Evolutionary conservation across 306 rosid genomes (phyloP).

Genomic region (Inga laurina): DNA sequence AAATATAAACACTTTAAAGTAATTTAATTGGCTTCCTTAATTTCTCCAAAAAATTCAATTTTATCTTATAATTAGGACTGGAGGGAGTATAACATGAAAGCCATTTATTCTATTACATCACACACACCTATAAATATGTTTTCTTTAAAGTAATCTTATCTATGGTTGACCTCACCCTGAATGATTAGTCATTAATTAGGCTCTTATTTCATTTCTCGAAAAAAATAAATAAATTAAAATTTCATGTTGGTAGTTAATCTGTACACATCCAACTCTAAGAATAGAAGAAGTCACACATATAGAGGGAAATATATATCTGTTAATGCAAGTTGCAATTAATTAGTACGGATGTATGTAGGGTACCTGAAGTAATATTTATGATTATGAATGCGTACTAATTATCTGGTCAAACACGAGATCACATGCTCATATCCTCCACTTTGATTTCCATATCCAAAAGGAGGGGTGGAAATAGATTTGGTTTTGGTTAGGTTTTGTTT

Average conservation of each 20-base stretch:
- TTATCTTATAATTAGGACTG: no score
- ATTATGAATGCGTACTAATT: constrained; percentile 4
- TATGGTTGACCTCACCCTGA: constrained; percentile 33
- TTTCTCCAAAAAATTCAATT: no score
- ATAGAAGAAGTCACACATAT: background rate
- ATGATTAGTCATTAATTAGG: constrained; percentile 24
- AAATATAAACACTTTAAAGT: no score
- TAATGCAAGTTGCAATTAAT: constrained; percentile 23
- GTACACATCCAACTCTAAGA: background rate
- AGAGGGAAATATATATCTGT: constrained; percentile 7
- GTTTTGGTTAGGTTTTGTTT: no score
- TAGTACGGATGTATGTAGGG: constrained; percentile 10
- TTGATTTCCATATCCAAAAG: background rate
- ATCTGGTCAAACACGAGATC: constrained; percentile 42
- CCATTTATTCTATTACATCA: constrained; percentile 15
- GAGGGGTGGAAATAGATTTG: no score
- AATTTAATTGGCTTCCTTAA: no score
- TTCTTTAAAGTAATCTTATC: background rate
- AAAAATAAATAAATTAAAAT: background rate
- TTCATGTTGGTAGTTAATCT: background rate
- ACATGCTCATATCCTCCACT: constrained; percentile 39
- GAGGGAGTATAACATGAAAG: constrained; percentile 26
- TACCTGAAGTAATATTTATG: background rate
- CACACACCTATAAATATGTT: background rate
- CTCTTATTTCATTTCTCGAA: background rate